These are phyloP conservation scores for Rhynchosporium agropyri DNA, from an alignment of 2,329 filamentous ascomycete genomes.

Conservation along the genomic window DNA sequence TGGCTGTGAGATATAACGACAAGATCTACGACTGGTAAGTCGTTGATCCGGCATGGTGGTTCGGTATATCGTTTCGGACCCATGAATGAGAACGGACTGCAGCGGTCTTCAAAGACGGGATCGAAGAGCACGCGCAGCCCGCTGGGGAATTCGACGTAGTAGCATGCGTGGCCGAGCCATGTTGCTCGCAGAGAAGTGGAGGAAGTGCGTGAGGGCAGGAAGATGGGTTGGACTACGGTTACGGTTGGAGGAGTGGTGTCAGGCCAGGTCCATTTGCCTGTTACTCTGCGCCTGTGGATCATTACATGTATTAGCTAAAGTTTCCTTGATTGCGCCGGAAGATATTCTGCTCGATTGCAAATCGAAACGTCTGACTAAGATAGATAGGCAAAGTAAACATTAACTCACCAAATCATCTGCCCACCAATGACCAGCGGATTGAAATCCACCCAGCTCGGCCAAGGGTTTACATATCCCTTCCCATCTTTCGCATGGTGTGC, in stretches of 20 bases:
- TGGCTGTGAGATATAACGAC: slow-evolving; percentile 63
- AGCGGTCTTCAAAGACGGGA: slow-evolving; percentile 87
- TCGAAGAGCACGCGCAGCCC: slow-evolving; percentile 91
- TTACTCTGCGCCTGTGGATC: slow-evolving; percentile 28
- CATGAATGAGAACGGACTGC: slow-evolving; percentile 72
- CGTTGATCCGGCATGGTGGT: slow-evolving; percentile 73
- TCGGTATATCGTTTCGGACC: slow-evolving; percentile 79
- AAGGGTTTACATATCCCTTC: slow-evolving; percentile 60
- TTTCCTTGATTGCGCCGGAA: neutral
- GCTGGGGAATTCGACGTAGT: slow-evolving; percentile 84
- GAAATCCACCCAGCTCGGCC: slow-evolving; percentile 53
- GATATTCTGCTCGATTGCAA: too few species aligned
- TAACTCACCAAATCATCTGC: slow-evolving; percentile 41
- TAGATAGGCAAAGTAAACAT: neutral
- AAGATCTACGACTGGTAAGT: slow-evolving; percentile 76
- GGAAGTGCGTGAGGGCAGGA: slow-evolving; percentile 57
- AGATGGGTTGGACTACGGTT: slow-evolving; percentile 59
- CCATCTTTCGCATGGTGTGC: slow-evolving; percentile 55
- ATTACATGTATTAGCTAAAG: neutral
- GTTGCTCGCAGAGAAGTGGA: slow-evolving; percentile 72
- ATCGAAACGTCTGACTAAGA: too few species aligned
- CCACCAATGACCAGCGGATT: slow-evolving; percentile 41
- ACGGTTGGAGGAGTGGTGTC: slow-evolving; percentile 66
- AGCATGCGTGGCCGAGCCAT: slow-evolving; percentile 95
- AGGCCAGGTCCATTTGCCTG: slow-evolving; percentile 45